phyloP scores from a whole-genome alignment of 805 yeast genomes.

The Cyberlindnera amylophila region DNA sequence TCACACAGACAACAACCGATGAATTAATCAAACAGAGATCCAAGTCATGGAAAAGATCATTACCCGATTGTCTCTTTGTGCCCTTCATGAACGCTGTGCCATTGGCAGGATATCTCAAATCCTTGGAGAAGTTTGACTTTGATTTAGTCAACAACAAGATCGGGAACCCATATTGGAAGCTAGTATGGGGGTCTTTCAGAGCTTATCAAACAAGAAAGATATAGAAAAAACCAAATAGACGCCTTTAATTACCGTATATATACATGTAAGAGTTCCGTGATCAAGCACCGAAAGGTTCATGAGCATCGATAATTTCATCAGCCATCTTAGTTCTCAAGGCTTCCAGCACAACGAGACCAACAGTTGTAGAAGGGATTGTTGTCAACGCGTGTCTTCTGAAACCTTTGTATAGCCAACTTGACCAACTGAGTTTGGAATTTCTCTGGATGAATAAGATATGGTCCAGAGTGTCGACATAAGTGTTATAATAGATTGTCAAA shows the following conservation, averaged over 20 bases:
- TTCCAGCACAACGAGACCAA: conserved; percentile 82
- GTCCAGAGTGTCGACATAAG: conserved; percentile 71
- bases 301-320: conserved; percentile 17
- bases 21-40: conserved; percentile 27
- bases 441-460: conserved; percentile 53
- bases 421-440: conserved; percentile 54
- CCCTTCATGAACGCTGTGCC: conserved; percentile 72
- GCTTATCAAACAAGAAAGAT: conserved; percentile 23
- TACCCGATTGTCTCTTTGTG: conserved; percentile 62
- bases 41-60: conserved; percentile 38
- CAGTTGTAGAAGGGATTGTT: conserved; percentile 83
- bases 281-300: not conserved
- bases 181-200: conserved; percentile 27
- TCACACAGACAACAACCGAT: conserved; percentile 26
- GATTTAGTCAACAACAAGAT: conserved; percentile 40
- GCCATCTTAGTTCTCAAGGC: conserved; percentile 53
- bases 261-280: not conserved
- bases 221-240: not conserved
- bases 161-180: conserved; percentile 25
- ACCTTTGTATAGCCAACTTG: conserved; percentile 73
- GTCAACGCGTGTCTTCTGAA: conserved; percentile 67
- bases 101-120: conserved; percentile 54
- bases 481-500: conserved; percentile 54
- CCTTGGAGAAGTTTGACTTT: conserved; percentile 60
- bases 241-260: not conserved